Percentiles rank a stretch among this genome's conserved stretches.
Evolutionary conservation across 768 basidiomycete genomes (phyloP).

Genomic region (Rhodotorula toruloides): DNA sequence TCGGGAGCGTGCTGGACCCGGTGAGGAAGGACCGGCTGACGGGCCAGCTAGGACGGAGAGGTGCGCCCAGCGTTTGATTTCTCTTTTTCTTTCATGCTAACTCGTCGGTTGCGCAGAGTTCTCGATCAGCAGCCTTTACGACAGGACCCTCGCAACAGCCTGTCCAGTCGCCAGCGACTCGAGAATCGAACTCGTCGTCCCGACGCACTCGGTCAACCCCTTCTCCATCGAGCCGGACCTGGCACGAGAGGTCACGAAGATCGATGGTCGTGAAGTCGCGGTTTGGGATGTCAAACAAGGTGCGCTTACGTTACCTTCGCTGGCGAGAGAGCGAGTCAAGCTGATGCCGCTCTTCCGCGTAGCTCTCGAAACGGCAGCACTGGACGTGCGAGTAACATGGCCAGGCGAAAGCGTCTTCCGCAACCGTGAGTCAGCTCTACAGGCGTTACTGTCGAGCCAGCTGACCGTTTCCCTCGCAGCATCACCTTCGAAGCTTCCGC

Average conservation of each 20-base stretch:
- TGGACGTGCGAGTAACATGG: slow-evolving; percentile 25
- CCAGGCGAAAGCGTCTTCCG: slow-evolving; percentile 36
- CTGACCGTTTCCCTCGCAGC: slow-evolving; percentile 1
- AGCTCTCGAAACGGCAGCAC: neutral
- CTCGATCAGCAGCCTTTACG: slow-evolving; percentile 59
- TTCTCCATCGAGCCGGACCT: slow-evolving; percentile 20
- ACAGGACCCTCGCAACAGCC: slow-evolving; percentile 56
- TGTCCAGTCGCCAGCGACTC: slow-evolving; percentile 61
- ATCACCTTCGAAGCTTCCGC: slow-evolving; percentile 43
- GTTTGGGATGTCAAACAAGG: slow-evolving; percentile 28
- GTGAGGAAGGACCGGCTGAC: slow-evolving; percentile 47
- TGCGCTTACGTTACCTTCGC: neutral
- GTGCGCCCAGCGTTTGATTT: slow-evolving; percentile 12
- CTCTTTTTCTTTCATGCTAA: slow-evolving; percentile 50
- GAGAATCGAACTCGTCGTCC: slow-evolving; percentile 43
- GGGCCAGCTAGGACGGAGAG: slow-evolving; percentile 34
- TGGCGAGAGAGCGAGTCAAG: neutral
- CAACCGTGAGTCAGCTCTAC: slow-evolving; percentile 27
- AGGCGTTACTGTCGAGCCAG: rapidly evolving
- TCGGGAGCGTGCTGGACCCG: slow-evolving; percentile 72
- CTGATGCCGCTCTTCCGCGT: neutral
- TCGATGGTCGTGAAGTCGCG: neutral
- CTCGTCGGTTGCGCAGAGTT: slow-evolving; percentile 31
- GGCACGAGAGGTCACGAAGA: neutral
- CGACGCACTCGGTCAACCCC: slow-evolving; percentile 15